phyloP scores from a whole-genome alignment of 805 yeast species.

The Ogataea sp. region DNA sequence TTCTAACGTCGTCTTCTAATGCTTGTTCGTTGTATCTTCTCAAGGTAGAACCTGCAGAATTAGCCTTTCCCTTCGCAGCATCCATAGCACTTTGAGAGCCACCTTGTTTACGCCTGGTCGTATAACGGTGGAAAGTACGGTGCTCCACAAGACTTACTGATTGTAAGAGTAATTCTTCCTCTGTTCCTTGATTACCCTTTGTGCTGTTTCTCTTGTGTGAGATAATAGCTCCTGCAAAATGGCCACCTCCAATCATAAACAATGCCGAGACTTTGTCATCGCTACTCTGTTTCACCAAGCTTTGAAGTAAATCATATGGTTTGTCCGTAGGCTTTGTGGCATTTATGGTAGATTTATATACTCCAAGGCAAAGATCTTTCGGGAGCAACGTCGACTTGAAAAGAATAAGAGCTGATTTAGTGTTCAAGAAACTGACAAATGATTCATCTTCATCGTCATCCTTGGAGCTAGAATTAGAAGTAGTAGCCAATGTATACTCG shows the following conservation, averaged over 20 bases:
- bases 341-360: conserved; percentile 57
- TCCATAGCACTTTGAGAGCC: conserved; percentile 93
- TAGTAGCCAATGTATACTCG: not conserved
- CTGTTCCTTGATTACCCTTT: conserved; percentile 46
- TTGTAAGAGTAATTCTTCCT: conserved; percentile 47
- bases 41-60: conserved; percentile 87
- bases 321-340: conserved; percentile 26
- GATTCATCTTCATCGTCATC: conserved; percentile 17
- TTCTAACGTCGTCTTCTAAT: conserved; percentile 68
- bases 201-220: conserved; percentile 55
- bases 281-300: conserved; percentile 20
- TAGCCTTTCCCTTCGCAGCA: conserved; percentile 89
- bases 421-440: conserved; percentile 46
- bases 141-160: conserved; percentile 61
- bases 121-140: conserved; percentile 88
- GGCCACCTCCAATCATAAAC: conserved; percentile 96
- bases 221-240: conserved; percentile 92
- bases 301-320: conserved; percentile 43
- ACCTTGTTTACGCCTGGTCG: conserved; percentile 96
- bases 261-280: conserved; percentile 53
- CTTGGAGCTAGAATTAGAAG: not conserved
- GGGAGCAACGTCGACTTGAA: conserved; percentile 44
- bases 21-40: conserved; percentile 89
- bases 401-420: conserved; percentile 61
- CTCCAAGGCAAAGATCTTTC: conserved; percentile 45